These are phyloP conservation scores for Theobroma cacao DNA, from an alignment of 345 rosid species.

Conservation along the genomic window DNA sequence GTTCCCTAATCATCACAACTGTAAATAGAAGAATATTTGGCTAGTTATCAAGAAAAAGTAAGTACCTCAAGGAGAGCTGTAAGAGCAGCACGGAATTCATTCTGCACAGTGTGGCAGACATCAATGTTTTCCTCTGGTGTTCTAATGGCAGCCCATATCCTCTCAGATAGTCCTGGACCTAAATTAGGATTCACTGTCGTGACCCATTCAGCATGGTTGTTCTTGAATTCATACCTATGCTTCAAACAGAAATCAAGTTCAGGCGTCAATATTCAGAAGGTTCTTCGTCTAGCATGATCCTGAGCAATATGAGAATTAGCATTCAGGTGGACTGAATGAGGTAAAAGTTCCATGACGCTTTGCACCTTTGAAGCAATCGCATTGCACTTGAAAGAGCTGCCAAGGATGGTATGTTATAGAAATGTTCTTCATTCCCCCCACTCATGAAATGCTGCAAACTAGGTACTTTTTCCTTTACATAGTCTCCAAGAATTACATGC, in stretches of 20 bases:
- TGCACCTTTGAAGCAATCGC: conserved; percentile 62
- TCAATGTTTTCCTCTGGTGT: conserved; percentile 45
- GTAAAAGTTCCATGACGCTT: not conserved
- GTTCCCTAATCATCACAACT: not conserved
- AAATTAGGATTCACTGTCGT: conserved; percentile 57
- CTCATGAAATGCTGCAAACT: conserved; percentile 60
- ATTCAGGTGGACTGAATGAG: not conserved
- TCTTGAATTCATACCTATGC: conserved; percentile 78
- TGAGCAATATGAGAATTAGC: not conserved
- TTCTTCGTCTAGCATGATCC: not conserved
- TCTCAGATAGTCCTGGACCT: conserved; percentile 61
- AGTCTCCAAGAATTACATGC: conserved; percentile 56
- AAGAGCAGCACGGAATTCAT: conserved; percentile 56
- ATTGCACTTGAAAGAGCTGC: conserved; percentile 76
- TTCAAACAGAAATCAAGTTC: conserved; percentile 12
- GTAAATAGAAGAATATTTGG: not conserved
- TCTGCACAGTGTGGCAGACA: conserved; percentile 40
- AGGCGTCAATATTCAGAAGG: not conserved
- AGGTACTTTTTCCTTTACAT: conserved; percentile 54
- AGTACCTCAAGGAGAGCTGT: conserved; percentile 65
- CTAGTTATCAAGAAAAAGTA: conserved; percentile 13
- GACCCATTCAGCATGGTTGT: conserved; percentile 74
- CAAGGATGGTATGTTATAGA: conserved; percentile 53
- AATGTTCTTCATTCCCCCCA: conserved; percentile 33
- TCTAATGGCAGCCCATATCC: conserved; percentile 55